Base-by-base conservation (phyloP, 805 yeast genomes). In the Kodamaea laetipori region DNA sequence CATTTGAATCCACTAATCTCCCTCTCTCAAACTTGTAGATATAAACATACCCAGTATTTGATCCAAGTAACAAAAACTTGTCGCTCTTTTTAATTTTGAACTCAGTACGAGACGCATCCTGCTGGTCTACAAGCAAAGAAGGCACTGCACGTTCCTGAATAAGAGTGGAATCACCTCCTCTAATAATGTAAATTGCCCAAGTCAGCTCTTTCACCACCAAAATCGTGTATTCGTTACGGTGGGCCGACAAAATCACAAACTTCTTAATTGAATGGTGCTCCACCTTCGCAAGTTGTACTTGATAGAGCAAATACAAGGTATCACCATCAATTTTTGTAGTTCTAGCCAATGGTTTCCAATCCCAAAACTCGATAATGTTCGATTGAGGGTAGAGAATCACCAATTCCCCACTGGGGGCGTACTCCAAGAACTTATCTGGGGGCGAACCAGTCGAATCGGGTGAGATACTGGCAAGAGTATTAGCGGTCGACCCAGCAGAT, bases 341-440 rank as follows among this genome's bases (percentile, higher is more conserved):
- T 11, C 31, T 35, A 11, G 32, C 24, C 23, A 27, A 32, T 11
- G 39, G 39, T 13, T 41, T 30, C 68, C 71, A 66, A 42, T 58
- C 60, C 74, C 74, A 70, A 11, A 67, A 46, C 45, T 69, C 69
- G 11, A 67, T 25, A 2, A 48, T 32, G 2, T 38, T 18, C 8
- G 48, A 28, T 4, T 37, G 34, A 1, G 57, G 56, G 46, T 54
- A 62, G 31, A 64, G 47, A 4, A 67, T 48, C 30, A 61, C 46
- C 16, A 69, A 35, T 36, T 68, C 73, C 7, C 73, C 73, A 28
- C 52, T 40, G 11, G 60, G 57, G 1, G 72, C 72, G 28, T 51
- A 50, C 25, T 60, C 66, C n/a, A 15, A 25, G 21, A 30, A 30
- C 19, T 13, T 26, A 8, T 12, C 18, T 33, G 36, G 42, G 12